These are phyloP conservation scores for Globisporangium heterothallicum DNA, from an alignment of 352 stramenopile genomes.

Conservation along the genomic window DNA sequence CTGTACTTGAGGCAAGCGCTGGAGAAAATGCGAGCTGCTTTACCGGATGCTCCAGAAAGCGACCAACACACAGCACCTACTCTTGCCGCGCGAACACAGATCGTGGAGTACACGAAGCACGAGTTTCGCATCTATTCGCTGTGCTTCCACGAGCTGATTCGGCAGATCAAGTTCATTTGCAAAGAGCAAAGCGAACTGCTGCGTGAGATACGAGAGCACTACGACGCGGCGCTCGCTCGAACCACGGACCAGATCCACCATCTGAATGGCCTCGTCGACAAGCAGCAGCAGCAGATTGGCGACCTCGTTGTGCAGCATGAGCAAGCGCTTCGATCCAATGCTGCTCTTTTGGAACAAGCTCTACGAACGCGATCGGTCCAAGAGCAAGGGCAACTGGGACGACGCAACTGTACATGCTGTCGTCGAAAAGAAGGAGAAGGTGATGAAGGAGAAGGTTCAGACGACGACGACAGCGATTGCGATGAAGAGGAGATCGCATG, in stretches of 20 bases:
- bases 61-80: too few species aligned
- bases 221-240: slow-evolving; percentile 31
- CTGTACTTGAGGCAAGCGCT: slow-evolving; percentile 57
- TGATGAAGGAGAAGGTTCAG: too few species aligned
- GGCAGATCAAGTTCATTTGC: slow-evolving; percentile 73
- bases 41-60: neutral
- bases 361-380: neutral
- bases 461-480: slow-evolving; percentile 12
- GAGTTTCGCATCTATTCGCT: slow-evolving; percentile 66
- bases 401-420: neutral
- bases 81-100: neutral
- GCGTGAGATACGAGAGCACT: slow-evolving; percentile 45
- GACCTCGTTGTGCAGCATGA: slow-evolving; percentile 13
- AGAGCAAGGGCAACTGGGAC: neutral
- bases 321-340: slow-evolving; percentile 13
- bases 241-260: slow-evolving; percentile 17
- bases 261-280: slow-evolving; percentile 17
- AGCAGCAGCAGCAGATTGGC: slow-evolving; percentile 23
- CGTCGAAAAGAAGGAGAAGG: neutral
- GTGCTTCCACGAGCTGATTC: slow-evolving; percentile 70
- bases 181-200: slow-evolving; percentile 72
- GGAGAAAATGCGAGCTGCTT: slow-evolving; percentile 36
- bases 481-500: slow-evolving; percentile 30
- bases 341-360: slow-evolving; percentile 17
- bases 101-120: slow-evolving; percentile 42